Evolutionary conservation across 441 rosid species (phyloP), one percentile per base, ranked within the genome.

Genomic region (Sinapis alba): DNA sequence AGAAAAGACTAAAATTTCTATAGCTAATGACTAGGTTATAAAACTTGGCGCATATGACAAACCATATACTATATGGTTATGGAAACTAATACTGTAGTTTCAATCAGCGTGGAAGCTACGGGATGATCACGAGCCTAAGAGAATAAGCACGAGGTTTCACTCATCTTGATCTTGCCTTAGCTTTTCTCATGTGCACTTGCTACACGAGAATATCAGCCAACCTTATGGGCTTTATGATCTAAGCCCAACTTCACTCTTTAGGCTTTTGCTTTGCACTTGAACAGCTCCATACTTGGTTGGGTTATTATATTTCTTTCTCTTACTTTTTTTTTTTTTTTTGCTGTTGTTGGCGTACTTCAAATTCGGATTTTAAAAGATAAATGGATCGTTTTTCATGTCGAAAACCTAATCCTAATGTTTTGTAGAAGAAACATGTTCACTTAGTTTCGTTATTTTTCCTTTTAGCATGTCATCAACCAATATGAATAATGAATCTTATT

Each of bases 151-250:
- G 26, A 51, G 23, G n/a, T 20, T 53, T 53, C 26, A 54, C 15
- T 5, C 15, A 54, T 11, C 60, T 20, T 21, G 51, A 43, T 43
- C 8, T 43, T 43, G 51, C 51, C 51, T 43, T 13, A 7, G 16
- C 60, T 10, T 50, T 50, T 18, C 5, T 16, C 56, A 50, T 50
- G 23, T 50, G 23, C 5, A 50, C 56, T 50, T 51, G 27, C 73
- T 11, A 71, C 26, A 43, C 65, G 26, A 72, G 41, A 72, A 43
- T 43, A 43, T n/a, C 19, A 43, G 11, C 36, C 36, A 32, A 7
- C 7, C 36, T 34, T 8, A 16, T 45, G 20, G 53, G 53, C 19
- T 45, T 45, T 15, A 45, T 38, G 47, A 45, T 9, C 51, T 45
- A 45, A 10, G 32, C 57, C 71, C 65, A 65, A 41, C 57, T 72